Evolutionary conservation across 495 filamentous ascomycete species (phyloP).

Genomic region (Xylaria flabelliformis): DNA sequence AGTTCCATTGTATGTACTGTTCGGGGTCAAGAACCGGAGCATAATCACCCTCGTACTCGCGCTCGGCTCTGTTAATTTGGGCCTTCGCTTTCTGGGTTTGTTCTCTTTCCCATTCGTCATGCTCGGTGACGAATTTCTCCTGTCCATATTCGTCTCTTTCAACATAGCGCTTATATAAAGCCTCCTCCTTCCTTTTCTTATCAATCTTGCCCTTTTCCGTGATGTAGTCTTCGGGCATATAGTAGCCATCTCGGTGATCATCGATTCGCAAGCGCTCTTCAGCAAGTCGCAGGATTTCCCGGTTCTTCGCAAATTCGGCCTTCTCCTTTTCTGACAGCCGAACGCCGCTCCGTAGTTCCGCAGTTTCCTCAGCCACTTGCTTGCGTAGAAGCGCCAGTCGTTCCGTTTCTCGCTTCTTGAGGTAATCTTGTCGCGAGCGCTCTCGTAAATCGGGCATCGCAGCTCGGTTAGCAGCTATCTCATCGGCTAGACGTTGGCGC

Average conservation of each 20-base stretch:
- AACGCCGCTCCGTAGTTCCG: constrained; percentile 79
- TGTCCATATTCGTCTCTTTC: constrained; percentile 87
- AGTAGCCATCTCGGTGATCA: constrained; percentile 91
- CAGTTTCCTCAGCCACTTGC: constrained; percentile 90
- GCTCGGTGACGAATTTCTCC: constrained; percentile 90
- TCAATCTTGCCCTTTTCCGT: constrained; percentile 92
- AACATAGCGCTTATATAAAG: constrained; percentile 88
- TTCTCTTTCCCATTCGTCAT: constrained; percentile 94
- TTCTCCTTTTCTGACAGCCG: constrained; percentile 79
- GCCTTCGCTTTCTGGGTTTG: constrained; percentile 89
- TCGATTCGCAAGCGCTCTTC: constrained; percentile 89
- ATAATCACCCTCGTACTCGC: constrained; percentile 86
- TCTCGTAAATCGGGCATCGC: constrained; percentile 79
- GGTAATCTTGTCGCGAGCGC: constrained; percentile 87
- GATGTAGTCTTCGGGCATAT: constrained; percentile 92
- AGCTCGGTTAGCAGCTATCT: constrained; percentile 36
- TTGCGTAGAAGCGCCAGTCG: constrained; percentile 81
- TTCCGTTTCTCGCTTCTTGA: constrained; percentile 90
- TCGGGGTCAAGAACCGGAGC: constrained; percentile 93
- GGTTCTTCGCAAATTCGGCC: constrained; percentile 88
- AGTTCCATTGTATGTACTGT: constrained; percentile 84
- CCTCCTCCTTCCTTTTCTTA: constrained; percentile 86
- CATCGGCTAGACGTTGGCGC: constrained; percentile 46
- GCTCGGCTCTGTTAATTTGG: constrained; percentile 76
- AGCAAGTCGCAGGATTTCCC: constrained; percentile 83